These are phyloP conservation scores for Backusella westeae DNA, from an alignment of 192 early-diverging fungal genomes.

Conservation along the genomic window DNA sequence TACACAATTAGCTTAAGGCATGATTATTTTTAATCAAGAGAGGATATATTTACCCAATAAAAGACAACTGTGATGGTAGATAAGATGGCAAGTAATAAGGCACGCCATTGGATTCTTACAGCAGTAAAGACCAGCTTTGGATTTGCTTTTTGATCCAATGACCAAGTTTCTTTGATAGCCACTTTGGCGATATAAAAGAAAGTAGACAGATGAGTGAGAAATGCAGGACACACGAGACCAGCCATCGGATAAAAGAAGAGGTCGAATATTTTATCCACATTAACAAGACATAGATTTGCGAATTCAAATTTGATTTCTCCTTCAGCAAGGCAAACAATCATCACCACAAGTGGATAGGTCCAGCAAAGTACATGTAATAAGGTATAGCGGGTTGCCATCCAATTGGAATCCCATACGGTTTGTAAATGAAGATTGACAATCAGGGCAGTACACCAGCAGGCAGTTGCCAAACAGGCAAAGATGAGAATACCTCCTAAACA, in stretches of 20 bases:
- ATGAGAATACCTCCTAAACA: slow-evolving; percentile 42
- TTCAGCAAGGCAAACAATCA: slow-evolving; percentile 32
- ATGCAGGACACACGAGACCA: slow-evolving; percentile 42
- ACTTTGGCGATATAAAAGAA: slow-evolving; percentile 50
- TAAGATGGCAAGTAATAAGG: slow-evolving; percentile 41
- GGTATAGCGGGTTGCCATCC: slow-evolving; percentile 39
- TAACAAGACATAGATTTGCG: slow-evolving; percentile 47
- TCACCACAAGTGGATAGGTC: slow-evolving; percentile 40
- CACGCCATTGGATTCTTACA: slow-evolving; percentile 54
- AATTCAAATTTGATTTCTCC: slow-evolving; percentile 46
- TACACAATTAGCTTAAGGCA: not conserved
- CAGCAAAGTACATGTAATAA: slow-evolving; percentile 44
- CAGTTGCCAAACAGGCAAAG: slow-evolving; percentile 42
- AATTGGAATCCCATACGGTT: slow-evolving; percentile 53
- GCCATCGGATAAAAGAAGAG: slow-evolving; percentile 57
- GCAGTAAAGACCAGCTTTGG: slow-evolving; percentile 47
- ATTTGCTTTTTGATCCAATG: slow-evolving; percentile 27
- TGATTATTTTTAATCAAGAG: not conserved
- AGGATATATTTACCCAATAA: slow-evolving; percentile 40
- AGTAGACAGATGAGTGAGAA: slow-evolving; percentile 47
- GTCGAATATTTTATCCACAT: slow-evolving; percentile 29
- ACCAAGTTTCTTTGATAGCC: not conserved
- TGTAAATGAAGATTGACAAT: slow-evolving; percentile 49
- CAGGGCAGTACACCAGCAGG: slow-evolving; percentile 40
- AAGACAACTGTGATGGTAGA: slow-evolving; percentile 37